Conservation (phyloP, 345 rosid species). For the Heritiera fomes region DNA sequence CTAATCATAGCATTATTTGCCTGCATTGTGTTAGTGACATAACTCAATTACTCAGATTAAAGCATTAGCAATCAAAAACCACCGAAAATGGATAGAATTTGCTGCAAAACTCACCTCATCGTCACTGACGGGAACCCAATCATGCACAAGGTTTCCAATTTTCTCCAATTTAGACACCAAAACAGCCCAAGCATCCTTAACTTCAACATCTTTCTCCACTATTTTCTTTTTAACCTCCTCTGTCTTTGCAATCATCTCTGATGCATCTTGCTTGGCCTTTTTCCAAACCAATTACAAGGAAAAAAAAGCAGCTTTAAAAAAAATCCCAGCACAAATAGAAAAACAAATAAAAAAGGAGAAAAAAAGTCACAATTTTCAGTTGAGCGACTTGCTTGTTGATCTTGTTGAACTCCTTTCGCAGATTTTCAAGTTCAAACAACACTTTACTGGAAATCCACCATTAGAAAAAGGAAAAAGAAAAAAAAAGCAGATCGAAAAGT, state of each 20-base stretch:
- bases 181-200: conserved; percentile 52
- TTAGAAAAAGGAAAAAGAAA: neutral
- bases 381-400: conserved; percentile 69
- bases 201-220: conserved; percentile 67
- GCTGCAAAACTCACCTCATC: conserved; percentile 59
- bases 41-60: neutral
- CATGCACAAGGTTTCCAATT: conserved; percentile 87
- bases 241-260: conserved; percentile 53
- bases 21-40: conserved; percentile 34
- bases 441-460: conserved; percentile 35
- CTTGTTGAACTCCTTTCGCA: conserved; percentile 68
- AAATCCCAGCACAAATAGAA: neutral
- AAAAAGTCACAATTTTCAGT: conserved; percentile 61
- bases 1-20: conserved; percentile 65
- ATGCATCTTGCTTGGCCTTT: conserved; percentile 54
- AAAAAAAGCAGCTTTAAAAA: neutral
- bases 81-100: neutral
- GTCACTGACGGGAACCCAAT: conserved; percentile 69
- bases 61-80: conserved; percentile 7
- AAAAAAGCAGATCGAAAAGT: too few species aligned
- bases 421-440: conserved; percentile 65
- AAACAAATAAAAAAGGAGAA: neutral
- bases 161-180: conserved; percentile 59
- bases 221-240: conserved; percentile 54
- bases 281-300: neutral